Percentiles rank a stretch among this genome's conserved stretches.
Evolutionary conservation across 306 rosid genomes (phyloP).

Genomic region (Ormosia semicastrata): DNA sequence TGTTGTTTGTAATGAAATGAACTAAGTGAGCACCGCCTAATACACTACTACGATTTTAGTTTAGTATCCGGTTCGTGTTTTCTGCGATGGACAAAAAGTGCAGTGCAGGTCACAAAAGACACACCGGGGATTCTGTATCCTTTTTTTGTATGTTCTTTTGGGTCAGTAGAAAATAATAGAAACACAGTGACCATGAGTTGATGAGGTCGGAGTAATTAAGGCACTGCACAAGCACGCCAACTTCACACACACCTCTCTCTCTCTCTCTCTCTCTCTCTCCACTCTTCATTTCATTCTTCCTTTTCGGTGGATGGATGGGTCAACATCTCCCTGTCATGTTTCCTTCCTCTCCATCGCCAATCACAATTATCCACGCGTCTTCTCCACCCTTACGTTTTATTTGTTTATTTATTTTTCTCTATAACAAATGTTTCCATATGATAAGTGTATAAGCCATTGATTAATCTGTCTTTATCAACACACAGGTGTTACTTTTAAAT

Average conservation of each 20-base stretch:
- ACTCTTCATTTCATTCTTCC: background rate
- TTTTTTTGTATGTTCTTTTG: background rate
- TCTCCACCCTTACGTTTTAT: background rate
- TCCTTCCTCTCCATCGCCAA: background rate
- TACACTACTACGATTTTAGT: background rate
- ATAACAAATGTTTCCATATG: background rate
- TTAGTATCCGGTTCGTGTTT: background rate
- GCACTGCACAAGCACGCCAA: background rate
- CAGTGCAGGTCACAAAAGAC: constrained; percentile 34
- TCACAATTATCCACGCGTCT: background rate
- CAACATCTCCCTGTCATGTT: background rate
- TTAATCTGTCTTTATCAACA: background rate
- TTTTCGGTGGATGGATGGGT: background rate
- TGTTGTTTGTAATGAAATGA: background rate
- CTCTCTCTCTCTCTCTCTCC: no score
- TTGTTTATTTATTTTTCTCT: background rate
- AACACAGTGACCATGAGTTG: background rate
- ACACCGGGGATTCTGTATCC: constrained; percentile 28
- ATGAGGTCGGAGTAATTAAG: background rate
- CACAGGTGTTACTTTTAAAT: background rate
- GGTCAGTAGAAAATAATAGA: background rate
- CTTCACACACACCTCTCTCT: background rate
- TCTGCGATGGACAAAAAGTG: background rate
- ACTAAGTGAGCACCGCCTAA: background rate
- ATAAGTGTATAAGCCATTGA: background rate